These are phyloP conservation scores for Microsporum audouinii DNA, from an alignment of 2,329 filamentous ascomycete genomes.

Conservation along the genomic window DNA sequence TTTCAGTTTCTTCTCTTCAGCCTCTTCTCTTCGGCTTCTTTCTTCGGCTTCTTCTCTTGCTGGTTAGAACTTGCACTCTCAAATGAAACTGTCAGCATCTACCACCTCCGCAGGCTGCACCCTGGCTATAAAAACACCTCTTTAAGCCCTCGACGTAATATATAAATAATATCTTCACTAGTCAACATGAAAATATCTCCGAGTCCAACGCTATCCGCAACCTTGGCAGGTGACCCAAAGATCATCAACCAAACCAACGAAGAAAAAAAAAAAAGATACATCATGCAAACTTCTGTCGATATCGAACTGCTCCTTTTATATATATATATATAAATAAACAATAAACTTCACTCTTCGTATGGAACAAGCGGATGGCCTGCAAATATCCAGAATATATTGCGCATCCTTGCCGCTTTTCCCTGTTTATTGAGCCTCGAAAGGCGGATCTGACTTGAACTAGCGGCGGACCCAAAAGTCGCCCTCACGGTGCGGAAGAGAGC, in stretches of 20 bases:
- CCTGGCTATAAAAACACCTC: not conserved
- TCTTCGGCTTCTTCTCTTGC: not conserved
- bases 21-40: not conserved
- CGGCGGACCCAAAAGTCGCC: not conserved
- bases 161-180: no score
- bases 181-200: not conserved
- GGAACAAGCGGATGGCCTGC: not conserved
- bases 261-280: not conserved
- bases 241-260: not conserved
- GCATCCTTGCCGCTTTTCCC: not conserved
- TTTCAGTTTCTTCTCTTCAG: not conserved
- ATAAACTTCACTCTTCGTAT: no score
- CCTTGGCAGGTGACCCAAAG: not conserved
- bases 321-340: no score
- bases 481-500: not conserved
- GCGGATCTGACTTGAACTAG: not conserved
- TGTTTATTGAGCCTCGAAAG: not conserved
- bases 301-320: not conserved
- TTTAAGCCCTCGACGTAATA: not conserved
- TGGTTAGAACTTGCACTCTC: not conserved
- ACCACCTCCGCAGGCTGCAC: not conserved
- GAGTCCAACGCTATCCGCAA: not conserved
- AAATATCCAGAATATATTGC: not conserved
- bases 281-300: not conserved
- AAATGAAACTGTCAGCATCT: not conserved